Evolutionary conservation across 1,284 basidiomycete genomes (phyloP), one percentile per base, ranked within the genome.

Genomic region (Cutaneotrichosporon dermatis): DNA sequence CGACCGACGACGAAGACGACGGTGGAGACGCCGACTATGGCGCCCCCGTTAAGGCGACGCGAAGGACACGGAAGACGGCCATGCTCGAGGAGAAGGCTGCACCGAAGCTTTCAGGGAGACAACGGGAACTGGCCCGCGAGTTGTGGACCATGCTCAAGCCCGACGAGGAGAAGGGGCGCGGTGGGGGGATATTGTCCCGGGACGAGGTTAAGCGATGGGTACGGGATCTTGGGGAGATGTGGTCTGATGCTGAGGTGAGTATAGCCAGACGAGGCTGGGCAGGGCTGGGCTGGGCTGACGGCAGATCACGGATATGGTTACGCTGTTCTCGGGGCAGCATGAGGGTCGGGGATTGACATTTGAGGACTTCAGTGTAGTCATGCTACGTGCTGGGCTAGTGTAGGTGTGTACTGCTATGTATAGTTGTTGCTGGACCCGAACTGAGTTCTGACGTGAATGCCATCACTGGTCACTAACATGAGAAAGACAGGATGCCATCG

Each of bases 281-380:
- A 15, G 52, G 45, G 4, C 39, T 37, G 13, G 15, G 34, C 42
- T 4, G 37, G 11, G 33, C 56, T 54, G 45, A 45, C 34, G 15
- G 4, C 56, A 79, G 76, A 72, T 79, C 46, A 68, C 64, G 2
- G 78, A 79, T 13, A 79, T 79, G 78, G 72, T 79, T 57, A 61
- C 66, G 13, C 64, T 78, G 13, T 79, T 78, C 61, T 77, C 76
- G 8, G 70, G 67, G 4, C 71, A 76, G 55, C 74, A 76, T 53
- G 76, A 77, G 46, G 69, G 70, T 3, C 53, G 75, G 16, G 74
- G 73, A 2, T 57, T 79, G 40, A 63, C 66, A 1, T 76, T 73
- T 51, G 75, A 78, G 11, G 76, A 79, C 61, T 79, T 79, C 59
- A 68, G 74, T 7, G 65, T 51, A 1, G 65, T 79, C 39, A 72